Evolutionary conservation across 352 stramenopile genomes (phyloP).

Genomic region (Phytophthora pini): DNA sequence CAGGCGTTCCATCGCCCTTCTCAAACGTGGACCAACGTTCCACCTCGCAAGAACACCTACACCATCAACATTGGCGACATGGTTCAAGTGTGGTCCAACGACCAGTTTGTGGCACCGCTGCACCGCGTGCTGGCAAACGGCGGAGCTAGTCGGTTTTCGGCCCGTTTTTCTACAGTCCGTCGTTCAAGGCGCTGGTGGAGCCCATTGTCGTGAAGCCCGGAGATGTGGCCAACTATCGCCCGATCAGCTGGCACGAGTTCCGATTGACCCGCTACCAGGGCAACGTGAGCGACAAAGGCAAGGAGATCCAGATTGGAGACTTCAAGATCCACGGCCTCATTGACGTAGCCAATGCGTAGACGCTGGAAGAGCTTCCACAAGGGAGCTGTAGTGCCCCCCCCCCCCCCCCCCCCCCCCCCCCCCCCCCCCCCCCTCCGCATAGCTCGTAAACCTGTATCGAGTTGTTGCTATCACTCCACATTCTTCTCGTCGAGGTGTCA

Average conservation of each 20-base stretch:
- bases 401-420: too few relatives aligned
- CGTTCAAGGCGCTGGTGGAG: constrained; percentile 49
- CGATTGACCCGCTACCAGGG: constrained; percentile 33
- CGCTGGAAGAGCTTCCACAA: too few relatives aligned
- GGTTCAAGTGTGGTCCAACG: constrained; percentile 66
- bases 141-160: constrained; percentile 42
- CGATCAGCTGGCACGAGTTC: neutral
- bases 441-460: too few relatives aligned
- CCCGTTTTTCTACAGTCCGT: constrained; percentile 71
- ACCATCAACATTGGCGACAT: constrained; percentile 76
- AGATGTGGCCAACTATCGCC: constrained; percentile 43
- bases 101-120: constrained; percentile 55
- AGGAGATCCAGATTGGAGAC: constrained; percentile 93
- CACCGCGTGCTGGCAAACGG: constrained; percentile 56
- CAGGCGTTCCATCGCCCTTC: constrained; percentile 50
- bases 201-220: constrained; percentile 52
- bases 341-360: constrained; percentile 24
- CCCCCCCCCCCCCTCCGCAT: too few relatives aligned
- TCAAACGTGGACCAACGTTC: constrained; percentile 51
- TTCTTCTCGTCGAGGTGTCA: too few relatives aligned
- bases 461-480: too few relatives aligned
- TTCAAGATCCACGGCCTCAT: constrained; percentile 40
- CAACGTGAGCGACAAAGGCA: constrained; percentile 88
- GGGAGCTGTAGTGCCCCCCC: too few relatives aligned
- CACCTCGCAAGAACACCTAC: constrained; percentile 45